Evolutionary conservation across 1,139 yeast species (phyloP), one percentile per base, ranked within the genome.

Genomic region (Saccharomyces pastorianus): DNA sequence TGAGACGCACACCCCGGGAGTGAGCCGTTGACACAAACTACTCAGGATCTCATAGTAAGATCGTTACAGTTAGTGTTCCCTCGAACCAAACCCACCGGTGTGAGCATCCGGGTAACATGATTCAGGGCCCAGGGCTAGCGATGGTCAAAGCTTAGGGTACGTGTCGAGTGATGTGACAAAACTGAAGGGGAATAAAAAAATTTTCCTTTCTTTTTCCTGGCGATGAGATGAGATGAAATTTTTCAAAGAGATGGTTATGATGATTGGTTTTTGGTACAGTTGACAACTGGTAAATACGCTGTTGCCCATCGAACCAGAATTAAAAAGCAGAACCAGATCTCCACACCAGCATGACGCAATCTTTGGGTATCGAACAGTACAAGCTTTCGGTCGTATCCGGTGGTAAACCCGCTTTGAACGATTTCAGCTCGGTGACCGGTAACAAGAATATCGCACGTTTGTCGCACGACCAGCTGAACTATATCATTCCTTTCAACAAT

Each of bases 401-500:
- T 50, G 96, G 96, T 17, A 80, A 77, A 61, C 81, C 88, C 6
- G 53, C 61, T 14, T 54, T 68, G 20, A 70, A 71, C 31, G 56
- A 65, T 41, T 50, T 53, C 20, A 50, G 61, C 11, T 58, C 69
- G 11, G 56, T 63, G 44, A 59, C 63, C 29, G 44, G 44, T 20
- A 58, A 59, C 42, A 69, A 68, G 53, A 60, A 63, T 50, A 61
- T 62, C 2, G 63, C 64, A 23, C 59, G 63, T 46, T 49, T 69
- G 32, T 79, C 89, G 3, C 69, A 70, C 6, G 95, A 87, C 65
- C 84, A 85, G 20, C 76, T 79, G 55, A 81, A 81, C 67, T 77
- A 79, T 57, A 75, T 88, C 31, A 84, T 84, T 23, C 78, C 88
- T 6, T 83, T 87, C 67, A 75, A 82, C 59, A 82, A 82, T 60